phyloP scores from a whole-genome alignment of 2,329 filamentous ascomycete genomes.

The Thielaviopsis populi region DNA sequence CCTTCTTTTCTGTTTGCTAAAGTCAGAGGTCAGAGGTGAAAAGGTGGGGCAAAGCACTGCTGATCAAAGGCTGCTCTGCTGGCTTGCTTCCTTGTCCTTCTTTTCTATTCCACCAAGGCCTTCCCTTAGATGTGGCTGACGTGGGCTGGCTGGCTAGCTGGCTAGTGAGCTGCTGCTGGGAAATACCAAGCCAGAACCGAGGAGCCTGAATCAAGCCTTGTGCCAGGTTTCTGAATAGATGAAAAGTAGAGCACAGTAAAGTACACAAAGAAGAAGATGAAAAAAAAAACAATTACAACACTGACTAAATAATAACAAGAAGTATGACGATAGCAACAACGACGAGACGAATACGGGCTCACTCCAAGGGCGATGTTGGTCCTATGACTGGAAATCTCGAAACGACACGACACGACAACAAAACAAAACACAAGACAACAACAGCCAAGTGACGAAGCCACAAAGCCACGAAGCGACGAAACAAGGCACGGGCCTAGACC shows the following conservation, averaged over 20 bases:
- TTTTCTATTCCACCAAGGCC: slow-evolving; percentile 1
- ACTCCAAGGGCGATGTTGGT: no score
- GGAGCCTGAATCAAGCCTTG: neutral
- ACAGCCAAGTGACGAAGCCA: neutral
- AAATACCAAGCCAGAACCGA: neutral
- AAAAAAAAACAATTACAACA: no score
- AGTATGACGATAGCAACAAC: neutral
- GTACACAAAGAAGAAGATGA: no score
- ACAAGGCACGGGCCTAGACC: neutral
- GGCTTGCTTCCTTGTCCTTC: slow-evolving; percentile 4
- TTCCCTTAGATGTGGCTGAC: no score
- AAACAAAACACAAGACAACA: slow-evolving; percentile 12
- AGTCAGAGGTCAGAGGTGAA: neutral
- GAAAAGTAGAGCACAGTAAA: neutral
- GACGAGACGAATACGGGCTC: neutral
- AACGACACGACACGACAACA: slow-evolving; percentile 4
- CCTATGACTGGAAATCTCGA: no score
- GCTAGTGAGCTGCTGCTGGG: neutral
- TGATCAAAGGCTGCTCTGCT: neutral
- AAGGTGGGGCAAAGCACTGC: neutral
- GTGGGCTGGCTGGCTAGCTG: no score
- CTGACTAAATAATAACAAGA: no score
- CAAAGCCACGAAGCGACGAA: neutral
- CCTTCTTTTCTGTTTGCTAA: neutral
- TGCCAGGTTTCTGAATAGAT: neutral